These are phyloP conservation scores for Antitrichia curtipendula DNA, from an alignment of 225 moss, liverwort and hornwort species.

Conservation along the genomic window DNA sequence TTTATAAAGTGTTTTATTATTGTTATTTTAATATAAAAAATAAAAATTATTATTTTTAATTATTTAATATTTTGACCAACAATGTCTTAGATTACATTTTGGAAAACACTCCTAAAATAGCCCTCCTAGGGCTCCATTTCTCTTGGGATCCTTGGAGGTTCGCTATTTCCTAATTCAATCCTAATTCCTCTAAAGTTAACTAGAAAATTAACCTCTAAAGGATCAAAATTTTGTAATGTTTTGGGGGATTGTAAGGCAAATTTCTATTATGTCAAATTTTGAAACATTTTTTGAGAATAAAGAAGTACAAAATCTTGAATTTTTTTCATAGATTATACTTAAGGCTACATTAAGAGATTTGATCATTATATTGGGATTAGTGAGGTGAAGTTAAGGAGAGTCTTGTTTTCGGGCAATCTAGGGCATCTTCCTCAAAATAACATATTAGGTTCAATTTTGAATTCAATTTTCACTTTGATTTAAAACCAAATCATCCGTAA, in stretches of 20 bases:
- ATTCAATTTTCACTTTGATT: not conserved
- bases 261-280: not conserved
- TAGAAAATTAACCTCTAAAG: rapidly evolving
- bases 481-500: not conserved
- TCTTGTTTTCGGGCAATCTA: not conserved
- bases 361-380: not conserved
- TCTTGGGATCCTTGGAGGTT: too few relatives aligned
- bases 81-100: too few relatives aligned
- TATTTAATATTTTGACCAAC: too few relatives aligned
- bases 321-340: not conserved
- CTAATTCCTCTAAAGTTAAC: rapidly evolving
- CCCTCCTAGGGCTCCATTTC: too few relatives aligned
- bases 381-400: not conserved
- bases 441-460: not conserved
- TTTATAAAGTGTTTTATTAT: too few relatives aligned
- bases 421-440: too few relatives aligned
- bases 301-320: too few relatives aligned
- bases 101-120: too few relatives aligned
- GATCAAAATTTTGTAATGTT: not conserved
- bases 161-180: not conserved
- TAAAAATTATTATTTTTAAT: too few relatives aligned
- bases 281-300: too few relatives aligned
- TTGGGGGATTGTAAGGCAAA: rapidly evolving
- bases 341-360: not conserved
- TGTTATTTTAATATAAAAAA: too few relatives aligned